Conservation (phyloP, 495 filamentous ascomycete species). For the Penicillium goetzii region DNA sequence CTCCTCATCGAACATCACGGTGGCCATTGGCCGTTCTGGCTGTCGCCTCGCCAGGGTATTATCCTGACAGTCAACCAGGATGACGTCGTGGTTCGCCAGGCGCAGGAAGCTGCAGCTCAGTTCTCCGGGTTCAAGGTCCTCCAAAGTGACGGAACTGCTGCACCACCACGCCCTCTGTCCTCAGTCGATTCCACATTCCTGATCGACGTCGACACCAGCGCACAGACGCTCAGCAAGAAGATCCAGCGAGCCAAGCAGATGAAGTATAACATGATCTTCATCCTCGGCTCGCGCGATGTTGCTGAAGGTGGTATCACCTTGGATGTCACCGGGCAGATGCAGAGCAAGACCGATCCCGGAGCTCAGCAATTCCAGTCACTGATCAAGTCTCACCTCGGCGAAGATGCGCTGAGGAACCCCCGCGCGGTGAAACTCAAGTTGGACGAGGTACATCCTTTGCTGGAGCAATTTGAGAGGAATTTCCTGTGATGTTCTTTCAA, state of each 20-base stretch:
- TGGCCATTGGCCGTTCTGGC: slow-evolving; percentile 89
- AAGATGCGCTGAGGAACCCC: slow-evolving; percentile 39
- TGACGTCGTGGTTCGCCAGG: slow-evolving; percentile 59
- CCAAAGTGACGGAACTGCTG: slow-evolving; percentile 20
- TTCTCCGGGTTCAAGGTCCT: slow-evolving; percentile 43
- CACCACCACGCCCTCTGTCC: slow-evolving; percentile 39
- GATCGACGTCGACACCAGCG: slow-evolving; percentile 73
- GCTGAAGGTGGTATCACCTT: slow-evolving; percentile 48
- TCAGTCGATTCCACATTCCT: slow-evolving; percentile 56
- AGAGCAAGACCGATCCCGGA: slow-evolving; percentile 42
- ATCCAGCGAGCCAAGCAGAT: slow-evolving; percentile 70
- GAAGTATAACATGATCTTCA: slow-evolving; percentile 74
- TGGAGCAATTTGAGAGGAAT: slow-evolving; percentile 46
- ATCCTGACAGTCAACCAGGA: slow-evolving; percentile 76
- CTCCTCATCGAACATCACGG: slow-evolving; percentile 83
- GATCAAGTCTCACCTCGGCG: slow-evolving; percentile 36
- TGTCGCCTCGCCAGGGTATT: slow-evolving; percentile 80
- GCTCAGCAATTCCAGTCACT: slow-evolving; percentile 36
- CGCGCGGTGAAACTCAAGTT: slow-evolving; percentile 44
- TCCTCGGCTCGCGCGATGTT: slow-evolving; percentile 66
- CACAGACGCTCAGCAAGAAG: slow-evolving; percentile 67
- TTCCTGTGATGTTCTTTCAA: slow-evolving; percentile 32
- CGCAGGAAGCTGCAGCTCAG: slow-evolving; percentile 48
- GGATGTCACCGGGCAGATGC: slow-evolving; percentile 52
- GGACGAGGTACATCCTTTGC: slow-evolving; percentile 43